Percentiles rank a stretch among this genome's conserved stretches.
phyloP scores from a whole-genome alignment of 768 basidiomycete species.

The Suillus discolor region DNA sequence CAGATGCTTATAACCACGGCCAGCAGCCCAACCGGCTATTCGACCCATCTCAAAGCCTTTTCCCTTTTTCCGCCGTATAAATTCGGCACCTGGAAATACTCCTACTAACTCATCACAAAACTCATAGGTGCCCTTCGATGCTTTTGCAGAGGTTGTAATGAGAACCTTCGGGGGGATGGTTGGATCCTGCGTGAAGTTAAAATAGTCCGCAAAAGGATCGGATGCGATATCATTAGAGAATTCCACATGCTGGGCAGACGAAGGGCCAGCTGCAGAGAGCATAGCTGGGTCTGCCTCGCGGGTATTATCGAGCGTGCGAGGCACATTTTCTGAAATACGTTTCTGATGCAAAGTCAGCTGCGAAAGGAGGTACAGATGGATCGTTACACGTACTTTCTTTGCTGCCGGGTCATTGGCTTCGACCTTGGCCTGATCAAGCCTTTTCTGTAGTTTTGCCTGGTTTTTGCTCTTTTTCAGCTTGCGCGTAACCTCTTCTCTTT shows the following conservation, averaged over 20 bases:
- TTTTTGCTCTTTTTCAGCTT: constrained; percentile 79
- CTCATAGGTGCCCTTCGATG: constrained; percentile 86
- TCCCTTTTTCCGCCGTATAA: constrained; percentile 82
- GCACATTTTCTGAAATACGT: constrained; percentile 83
- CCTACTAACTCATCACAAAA: constrained; percentile 92
- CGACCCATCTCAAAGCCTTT: constrained; percentile 89
- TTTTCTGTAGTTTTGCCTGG: constrained; percentile 77
- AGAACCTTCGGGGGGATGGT: constrained; percentile 82
- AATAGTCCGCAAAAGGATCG: constrained; percentile 80
- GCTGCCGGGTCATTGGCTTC: constrained; percentile 76
- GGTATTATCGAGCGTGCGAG: constrained; percentile 91
- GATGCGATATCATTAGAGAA: constrained; percentile 67
- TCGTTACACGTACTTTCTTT: constrained; percentile 68
- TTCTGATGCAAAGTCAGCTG: constrained; percentile 48
- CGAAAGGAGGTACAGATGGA: background rate
- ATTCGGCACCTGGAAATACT: constrained; percentile 91
- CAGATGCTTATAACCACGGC: constrained; percentile 84
- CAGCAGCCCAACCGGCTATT: constrained; percentile 92
- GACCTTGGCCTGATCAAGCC: constrained; percentile 75
- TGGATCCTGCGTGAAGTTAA: constrained; percentile 67
- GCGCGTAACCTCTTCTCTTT: constrained; percentile 74
- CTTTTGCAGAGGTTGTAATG: constrained; percentile 87
- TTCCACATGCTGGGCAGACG: constrained; percentile 53
- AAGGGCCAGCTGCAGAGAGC: constrained; percentile 37
- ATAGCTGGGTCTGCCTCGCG: constrained; percentile 73